Base-by-base conservation (phyloP, 371 early-diverging fungal genomes). In the Sporodiniella umbellata region DNA sequence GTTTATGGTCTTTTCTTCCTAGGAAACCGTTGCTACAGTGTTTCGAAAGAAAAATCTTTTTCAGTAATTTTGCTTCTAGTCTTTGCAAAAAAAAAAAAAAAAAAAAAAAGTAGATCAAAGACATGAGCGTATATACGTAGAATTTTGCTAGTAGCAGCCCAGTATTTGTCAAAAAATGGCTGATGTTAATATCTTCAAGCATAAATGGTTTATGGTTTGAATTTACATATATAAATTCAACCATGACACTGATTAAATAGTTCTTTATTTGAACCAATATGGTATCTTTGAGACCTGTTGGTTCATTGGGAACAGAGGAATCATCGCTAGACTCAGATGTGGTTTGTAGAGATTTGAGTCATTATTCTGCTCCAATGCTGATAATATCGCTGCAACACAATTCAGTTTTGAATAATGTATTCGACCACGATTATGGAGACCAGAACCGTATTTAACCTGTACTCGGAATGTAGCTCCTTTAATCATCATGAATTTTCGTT, bases 371-470 rank as follows among this genome's bases (percentile, higher is more conserved):
- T 33, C 55, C 53, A 50, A 53, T 42, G 51, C 45, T 43, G 46
- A 62, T 56, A 51, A 61, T 44, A 47, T 51, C 48, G 46, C 51
- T 60, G 39, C 48, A 51, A 37, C 24, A 42, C 48, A 31, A 30
- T 39, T 42, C 52, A 45, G 56, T 61, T 55, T 45, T 40, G 23
- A 56, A 48, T 55, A 56, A 3, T 14, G 48, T 52, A 45, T 55
- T 44, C 18, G 53, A 53, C 35, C 56, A 23, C 30, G 43, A 51
- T 40, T 45, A 53, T 30, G 44, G 14, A 42, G 45, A 53, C 55
- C 58, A 58, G 44, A 58, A 58, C 28, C 45, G 58, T 45, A 44
- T n/a, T 45, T 63, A 61, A 17, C 56, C 53, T 30, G 56, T 46
- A 56, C 49, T 48, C 21, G 26, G 25, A 21, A 26, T 56, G 56